Conservation (phyloP, 352 stramenopile species). For the Thraustochytrium sp. region DNA sequence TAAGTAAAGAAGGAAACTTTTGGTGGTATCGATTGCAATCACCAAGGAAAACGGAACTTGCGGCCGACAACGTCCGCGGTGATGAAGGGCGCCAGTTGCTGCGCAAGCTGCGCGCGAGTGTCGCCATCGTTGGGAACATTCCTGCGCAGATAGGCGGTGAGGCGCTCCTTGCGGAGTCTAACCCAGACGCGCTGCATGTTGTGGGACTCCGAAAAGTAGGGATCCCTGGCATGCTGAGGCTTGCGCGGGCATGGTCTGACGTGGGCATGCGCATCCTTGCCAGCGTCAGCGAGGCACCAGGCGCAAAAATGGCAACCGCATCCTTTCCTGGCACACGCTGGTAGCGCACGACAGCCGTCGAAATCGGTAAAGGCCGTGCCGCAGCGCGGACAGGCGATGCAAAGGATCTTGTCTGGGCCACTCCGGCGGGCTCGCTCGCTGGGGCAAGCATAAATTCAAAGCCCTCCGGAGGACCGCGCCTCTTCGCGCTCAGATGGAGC, state of each 20-base stretch:
- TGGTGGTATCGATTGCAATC: too few species aligned
- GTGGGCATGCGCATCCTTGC: not conserved
- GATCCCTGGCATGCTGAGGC: not conserved
- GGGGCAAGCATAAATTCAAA: too few species aligned
- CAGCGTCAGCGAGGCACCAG: not conserved
- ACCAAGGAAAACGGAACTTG: too few species aligned
- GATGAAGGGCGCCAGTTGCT: too few species aligned
- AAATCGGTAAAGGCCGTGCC: not conserved
- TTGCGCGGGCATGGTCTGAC: not conserved
- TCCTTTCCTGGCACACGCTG: not conserved
- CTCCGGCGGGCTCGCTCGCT: not conserved
- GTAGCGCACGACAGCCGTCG: not conserved
- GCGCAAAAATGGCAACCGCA: slow-evolving; percentile 21
- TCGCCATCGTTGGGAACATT: too few species aligned
- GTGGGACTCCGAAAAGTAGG: not conserved
- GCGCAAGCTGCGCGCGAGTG: too few species aligned
- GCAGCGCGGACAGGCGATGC: not conserved
- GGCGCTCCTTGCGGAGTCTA: not conserved
- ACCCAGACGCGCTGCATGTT: not conserved
- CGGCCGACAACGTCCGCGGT: too few species aligned
- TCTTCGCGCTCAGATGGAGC: too few species aligned
- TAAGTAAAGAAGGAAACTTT: not conserved
- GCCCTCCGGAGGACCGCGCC: too few species aligned
- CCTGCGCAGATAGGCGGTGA: not conserved
- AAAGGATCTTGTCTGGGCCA: not conserved